Evolutionary conservation across 2,329 filamentous ascomycete species (phyloP).

Genomic region (Geosmithia putterillii): DNA sequence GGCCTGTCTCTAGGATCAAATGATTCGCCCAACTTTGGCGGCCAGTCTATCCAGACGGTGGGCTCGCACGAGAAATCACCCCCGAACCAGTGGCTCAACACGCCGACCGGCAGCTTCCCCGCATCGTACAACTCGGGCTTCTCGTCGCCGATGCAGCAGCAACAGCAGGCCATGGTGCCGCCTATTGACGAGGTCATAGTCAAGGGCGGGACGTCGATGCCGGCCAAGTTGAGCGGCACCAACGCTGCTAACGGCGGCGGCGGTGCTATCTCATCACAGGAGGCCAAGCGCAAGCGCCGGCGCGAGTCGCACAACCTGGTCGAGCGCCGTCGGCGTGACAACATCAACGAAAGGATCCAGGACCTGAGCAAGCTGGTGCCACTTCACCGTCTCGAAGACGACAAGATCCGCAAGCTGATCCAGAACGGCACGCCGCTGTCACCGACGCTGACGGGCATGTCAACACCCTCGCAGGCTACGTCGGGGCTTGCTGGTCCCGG

Average conservation of each 20-base stretch:
- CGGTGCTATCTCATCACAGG: constrained; percentile 60
- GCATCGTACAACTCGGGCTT: constrained; percentile 86
- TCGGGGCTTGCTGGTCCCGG: constrained; percentile 78
- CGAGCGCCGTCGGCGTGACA: constrained; percentile 86
- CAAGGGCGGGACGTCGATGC: constrained; percentile 79
- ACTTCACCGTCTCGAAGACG: constrained; percentile 83
- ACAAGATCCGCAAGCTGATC: constrained; percentile 91
- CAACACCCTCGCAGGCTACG: constrained; percentile 62
- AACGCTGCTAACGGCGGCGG: constrained; percentile 12
- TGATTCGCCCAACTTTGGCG: constrained; percentile 60
- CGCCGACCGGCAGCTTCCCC: constrained; percentile 62
- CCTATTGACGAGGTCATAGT: constrained; percentile 85
- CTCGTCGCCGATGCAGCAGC: constrained; percentile 58
- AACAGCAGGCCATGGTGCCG: constrained; percentile 44
- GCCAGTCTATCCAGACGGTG: constrained; percentile 65
- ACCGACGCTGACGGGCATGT: constrained; percentile 62
- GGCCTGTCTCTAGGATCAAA: constrained; percentile 55
- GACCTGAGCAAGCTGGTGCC: constrained; percentile 91
- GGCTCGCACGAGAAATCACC: constrained; percentile 67
- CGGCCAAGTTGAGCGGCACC: constrained; percentile 54
- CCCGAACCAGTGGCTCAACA: constrained; percentile 84
- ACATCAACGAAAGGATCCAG: constrained; percentile 97
- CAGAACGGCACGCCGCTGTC: constrained; percentile 86
- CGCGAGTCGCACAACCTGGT: constrained; percentile 95
- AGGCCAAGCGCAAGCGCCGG: constrained; percentile 83